Base-by-base conservation (phyloP, 2,329 filamentous ascomycete species). In the Alternaria longipes region DNA sequence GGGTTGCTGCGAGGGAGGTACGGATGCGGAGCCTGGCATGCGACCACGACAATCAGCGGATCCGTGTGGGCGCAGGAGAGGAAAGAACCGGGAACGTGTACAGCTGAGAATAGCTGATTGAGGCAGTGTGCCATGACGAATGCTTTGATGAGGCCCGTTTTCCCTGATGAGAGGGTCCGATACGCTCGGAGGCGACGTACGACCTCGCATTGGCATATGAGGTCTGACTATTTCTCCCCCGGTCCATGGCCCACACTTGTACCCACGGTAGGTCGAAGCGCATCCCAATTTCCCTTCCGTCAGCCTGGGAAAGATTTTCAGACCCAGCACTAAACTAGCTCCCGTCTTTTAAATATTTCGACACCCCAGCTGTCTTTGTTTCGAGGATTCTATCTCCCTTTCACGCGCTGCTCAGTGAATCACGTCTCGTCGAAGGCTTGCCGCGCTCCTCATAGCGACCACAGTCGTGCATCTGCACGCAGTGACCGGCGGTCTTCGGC, bases 291-390 rank as follows among this genome's bases (percentile, higher is more conserved):
- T 68, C 63, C 34, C 60, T 68, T 67, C 64, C 66, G 65, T 64
- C 54, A 58, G 64, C 63, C 66, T 67, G 63, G 63, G 60, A 70
- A 70, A 69, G 64, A 62, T 69, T 72, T 72, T 68, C 64, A 66
- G 63, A 62, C 59, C 63, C 60, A 68, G 56, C 59, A 68, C 72
- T 73, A 74, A 64, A 71, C 72, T 76, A 76, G 74, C 67, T 76
- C 72, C 74, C 73, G 72, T 63, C 52, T 61, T 55, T 71, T 69
- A 68, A 69, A 72, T 71, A 70, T 60, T 60, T 62, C 38, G 55
- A 55, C 56, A 64, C 53, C 64, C 64, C 64, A 55, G 59, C 32
- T 34, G 47, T 50, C 59, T 65, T 66, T 66, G 59, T 62, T 54
- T 60, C 54, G 57, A 65, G 51, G 64, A 41, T 59, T 58, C 56